Conservation (phyloP, 1,139 yeast genomes). For the Pichia sp. region DNA sequence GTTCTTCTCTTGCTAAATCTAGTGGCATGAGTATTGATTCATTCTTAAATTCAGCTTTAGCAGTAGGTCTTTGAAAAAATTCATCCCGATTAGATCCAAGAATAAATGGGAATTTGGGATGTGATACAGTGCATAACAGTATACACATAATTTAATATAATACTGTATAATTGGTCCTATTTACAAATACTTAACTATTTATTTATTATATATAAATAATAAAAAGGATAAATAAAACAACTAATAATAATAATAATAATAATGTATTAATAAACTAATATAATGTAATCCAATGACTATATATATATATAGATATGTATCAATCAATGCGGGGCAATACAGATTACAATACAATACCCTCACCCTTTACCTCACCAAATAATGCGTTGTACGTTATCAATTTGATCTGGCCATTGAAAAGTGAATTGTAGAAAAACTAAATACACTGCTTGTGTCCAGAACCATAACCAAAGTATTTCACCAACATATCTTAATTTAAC, state of each 20-base stretch:
- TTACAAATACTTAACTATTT: too few species aligned
- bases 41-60: constrained; percentile 46
- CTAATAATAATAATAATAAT: too few species aligned
- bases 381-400: constrained; percentile 64
- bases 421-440: constrained; percentile 53
- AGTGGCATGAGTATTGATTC: constrained; percentile 55
- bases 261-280: too few species aligned
- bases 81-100: constrained; percentile 85
- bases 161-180: too few species aligned
- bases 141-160: constrained; percentile 29
- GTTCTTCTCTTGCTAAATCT: constrained; percentile 68
- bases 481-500: constrained; percentile 34
- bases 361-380: too few species aligned
- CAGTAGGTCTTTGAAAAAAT: constrained; percentile 66
- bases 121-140: constrained; percentile 22
- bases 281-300: too few species aligned
- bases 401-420: constrained; percentile 64
- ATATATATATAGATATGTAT: too few species aligned
- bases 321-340: too few species aligned
- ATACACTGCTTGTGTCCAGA: constrained; percentile 48
- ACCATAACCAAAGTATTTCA: constrained; percentile 59
- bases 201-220: too few species aligned
- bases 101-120: constrained; percentile 46
- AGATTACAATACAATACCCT: too few species aligned
- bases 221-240: too few species aligned